Conservation (phyloP, 495 filamentous ascomycete genomes). For the Astrothelium subdiscretum region DNA sequence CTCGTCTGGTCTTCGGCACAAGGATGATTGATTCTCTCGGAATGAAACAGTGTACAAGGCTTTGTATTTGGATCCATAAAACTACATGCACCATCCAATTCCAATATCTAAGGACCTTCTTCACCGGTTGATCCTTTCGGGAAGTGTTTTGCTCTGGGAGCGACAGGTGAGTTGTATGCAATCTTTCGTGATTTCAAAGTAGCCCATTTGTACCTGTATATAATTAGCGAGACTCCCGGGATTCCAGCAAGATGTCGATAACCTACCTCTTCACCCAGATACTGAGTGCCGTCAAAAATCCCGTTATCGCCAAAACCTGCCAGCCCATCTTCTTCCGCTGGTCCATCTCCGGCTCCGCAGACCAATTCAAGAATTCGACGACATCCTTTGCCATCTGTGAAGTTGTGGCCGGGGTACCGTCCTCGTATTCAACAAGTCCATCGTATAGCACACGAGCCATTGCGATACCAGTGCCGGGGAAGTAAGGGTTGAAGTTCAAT, state of each 20-base stretch:
- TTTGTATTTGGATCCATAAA: conserved; percentile 1
- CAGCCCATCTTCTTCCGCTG: conserved; percentile 98
- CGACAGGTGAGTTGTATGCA: conserved; percentile 66
- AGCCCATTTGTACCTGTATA: conserved; percentile 82
- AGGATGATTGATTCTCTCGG: too few species aligned
- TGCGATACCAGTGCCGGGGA: conserved; percentile 96
- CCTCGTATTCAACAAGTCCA: conserved; percentile 96
- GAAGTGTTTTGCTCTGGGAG: conserved; percentile 1
- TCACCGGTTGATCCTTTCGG: not conserved
- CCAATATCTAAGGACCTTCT: not conserved
- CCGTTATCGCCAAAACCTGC: conserved; percentile 73
- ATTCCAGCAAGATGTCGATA: not conserved
- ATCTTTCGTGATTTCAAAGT: conserved; percentile 91
- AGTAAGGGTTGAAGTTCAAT: conserved; percentile 99
- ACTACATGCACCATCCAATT: not conserved
- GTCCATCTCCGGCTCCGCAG: conserved; percentile 98
- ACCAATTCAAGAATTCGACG: conserved; percentile 96
- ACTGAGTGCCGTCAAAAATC: conserved; percentile 70
- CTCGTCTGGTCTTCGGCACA: too few species aligned
- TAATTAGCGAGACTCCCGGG: too few species aligned
- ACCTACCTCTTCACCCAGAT: conserved; percentile 85
- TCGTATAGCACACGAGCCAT: conserved; percentile 99
- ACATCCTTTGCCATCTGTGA: conserved; percentile 99
- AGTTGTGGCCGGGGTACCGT: conserved; percentile 82
- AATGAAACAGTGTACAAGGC: not conserved